Evolutionary conservation across 805 yeast genomes (phyloP).

Genomic region (Tetrapisispora nanseiensis): DNA sequence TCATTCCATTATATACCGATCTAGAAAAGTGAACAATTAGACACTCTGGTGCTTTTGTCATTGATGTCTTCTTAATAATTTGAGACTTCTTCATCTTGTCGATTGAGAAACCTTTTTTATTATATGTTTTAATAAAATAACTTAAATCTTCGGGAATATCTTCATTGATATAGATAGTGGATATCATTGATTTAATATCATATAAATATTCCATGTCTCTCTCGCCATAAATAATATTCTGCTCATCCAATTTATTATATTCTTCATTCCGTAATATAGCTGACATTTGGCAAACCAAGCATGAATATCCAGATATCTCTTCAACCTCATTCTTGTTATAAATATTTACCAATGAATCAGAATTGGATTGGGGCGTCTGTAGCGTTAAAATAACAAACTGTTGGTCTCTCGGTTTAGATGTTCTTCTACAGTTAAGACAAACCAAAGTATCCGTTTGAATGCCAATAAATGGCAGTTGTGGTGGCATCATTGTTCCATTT

Average conservation of each 20-base stretch:
- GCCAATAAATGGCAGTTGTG: constrained; percentile 70
- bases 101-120: constrained; percentile 32
- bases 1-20: constrained; percentile 62
- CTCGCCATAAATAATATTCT: constrained; percentile 10
- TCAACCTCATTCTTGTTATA: constrained; percentile 51
- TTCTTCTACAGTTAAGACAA: constrained; percentile 57
- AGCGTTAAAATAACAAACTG: constrained; percentile 66
- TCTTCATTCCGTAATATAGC: constrained; percentile 32
- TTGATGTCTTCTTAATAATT: constrained; percentile 54
- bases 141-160: constrained; percentile 48
- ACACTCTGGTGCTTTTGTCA: constrained; percentile 59
- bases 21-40: constrained; percentile 79
- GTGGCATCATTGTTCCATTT: too few relatives aligned
- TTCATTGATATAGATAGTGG: constrained; percentile 46
- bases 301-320: constrained; percentile 69
- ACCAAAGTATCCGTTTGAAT: constrained; percentile 53
- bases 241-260: constrained; percentile 9
- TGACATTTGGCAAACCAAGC: constrained; percentile 55
- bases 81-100: constrained; percentile 45
- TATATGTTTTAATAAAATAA: constrained; percentile 38
- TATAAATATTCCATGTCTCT: constrained; percentile 25
- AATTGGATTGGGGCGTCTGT: constrained; percentile 51
- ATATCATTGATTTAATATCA: constrained; percentile 30
- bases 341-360: constrained; percentile 43
- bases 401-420: constrained; percentile 47